These are phyloP conservation scores for Huiozyma sinensis DNA, from an alignment of 805 yeast genomes.

Conservation along the genomic window DNA sequence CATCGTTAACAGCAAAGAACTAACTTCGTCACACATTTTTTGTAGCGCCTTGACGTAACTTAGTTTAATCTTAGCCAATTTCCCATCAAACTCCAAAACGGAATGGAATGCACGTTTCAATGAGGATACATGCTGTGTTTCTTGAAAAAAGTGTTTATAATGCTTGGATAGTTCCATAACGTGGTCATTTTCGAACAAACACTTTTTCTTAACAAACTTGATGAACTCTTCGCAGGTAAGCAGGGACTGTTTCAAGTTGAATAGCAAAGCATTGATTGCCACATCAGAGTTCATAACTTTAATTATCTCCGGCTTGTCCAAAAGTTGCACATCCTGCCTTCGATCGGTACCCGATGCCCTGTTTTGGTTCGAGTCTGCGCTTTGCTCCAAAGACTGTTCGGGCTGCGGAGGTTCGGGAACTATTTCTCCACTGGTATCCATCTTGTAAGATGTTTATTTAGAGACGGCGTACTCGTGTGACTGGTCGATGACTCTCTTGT, in stretches of 20 bases:
- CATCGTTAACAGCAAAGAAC: conserved; percentile 58
- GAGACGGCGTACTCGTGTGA: no score
- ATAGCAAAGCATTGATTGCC: conserved; percentile 62
- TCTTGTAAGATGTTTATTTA: no score
- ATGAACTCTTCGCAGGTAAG: conserved; percentile 79
- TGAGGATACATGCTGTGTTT: conserved; percentile 28
- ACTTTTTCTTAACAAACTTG: conserved; percentile 67
- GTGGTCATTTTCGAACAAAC: conserved; percentile 69
- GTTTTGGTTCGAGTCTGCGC: neutral
- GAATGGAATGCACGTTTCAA: conserved; percentile 56
- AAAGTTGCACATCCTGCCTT: conserved; percentile 10
- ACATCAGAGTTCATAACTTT: conserved; percentile 55
- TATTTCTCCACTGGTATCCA: no score
- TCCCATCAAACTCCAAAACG: conserved; percentile 70
- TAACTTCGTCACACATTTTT: conserved; percentile 77
- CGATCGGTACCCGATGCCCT: neutral
- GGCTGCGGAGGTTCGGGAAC: neutral
- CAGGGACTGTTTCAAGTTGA: conserved; percentile 68
- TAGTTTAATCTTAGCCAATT: conserved; percentile 55
- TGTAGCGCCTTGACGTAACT: conserved; percentile 71
- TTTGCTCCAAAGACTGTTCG: neutral
- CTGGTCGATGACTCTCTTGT: no score
- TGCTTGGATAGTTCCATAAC: conserved; percentile 64
- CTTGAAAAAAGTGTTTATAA: conserved; percentile 35
- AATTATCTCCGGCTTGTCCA: conserved; percentile 41